Conservation (phyloP, 352 stramenopile genomes). For the Phytophthora tentaculata region DNA sequence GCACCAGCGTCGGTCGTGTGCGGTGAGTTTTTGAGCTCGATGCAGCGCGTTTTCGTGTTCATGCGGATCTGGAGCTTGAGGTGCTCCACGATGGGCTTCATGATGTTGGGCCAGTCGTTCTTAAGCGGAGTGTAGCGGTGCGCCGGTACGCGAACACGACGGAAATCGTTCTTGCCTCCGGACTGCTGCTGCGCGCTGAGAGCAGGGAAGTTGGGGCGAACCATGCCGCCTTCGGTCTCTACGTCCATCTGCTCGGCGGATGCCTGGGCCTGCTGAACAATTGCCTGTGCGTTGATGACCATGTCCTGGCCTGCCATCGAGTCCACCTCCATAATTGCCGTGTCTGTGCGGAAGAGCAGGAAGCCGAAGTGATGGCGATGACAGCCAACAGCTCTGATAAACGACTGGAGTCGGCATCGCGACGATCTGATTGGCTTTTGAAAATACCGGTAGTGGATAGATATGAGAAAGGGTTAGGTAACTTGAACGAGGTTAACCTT, state of each 20-base stretch:
- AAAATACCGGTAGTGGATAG: constrained; percentile 10
- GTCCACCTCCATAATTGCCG: constrained; percentile 70
- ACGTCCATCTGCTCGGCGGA: constrained; percentile 63
- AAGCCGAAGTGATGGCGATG: constrained; percentile 33
- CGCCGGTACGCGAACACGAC: constrained; percentile 94
- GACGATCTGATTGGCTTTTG: constrained; percentile 38
- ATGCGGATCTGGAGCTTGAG: constrained; percentile 98
- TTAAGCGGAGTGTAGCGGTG: constrained; percentile 99
- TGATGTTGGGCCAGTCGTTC: constrained; percentile 98
- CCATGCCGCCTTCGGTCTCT: constrained; percentile 54
- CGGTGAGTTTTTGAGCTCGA: constrained; percentile 97
- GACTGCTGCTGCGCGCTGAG: constrained; percentile 76
- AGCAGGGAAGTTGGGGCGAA: constrained; percentile 76
- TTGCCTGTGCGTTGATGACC: constrained; percentile 60
- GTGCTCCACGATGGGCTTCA: constrained; percentile 99
- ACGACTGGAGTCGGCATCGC: constrained; percentile 52
- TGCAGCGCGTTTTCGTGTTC: constrained; percentile 98
- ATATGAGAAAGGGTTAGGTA: too few relatives aligned
- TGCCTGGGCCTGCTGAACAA: constrained; percentile 57
- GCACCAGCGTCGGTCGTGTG: constrained; percentile 94
- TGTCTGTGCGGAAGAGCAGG: constrained; percentile 6
- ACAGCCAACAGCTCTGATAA: constrained; percentile 34
- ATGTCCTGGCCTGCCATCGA: constrained; percentile 66
- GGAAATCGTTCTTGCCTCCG: constrained; percentile 95
- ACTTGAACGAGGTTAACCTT: too few relatives aligned